Evolutionary conservation across 805 yeast species (phyloP), one percentile per base, ranked within the genome.

Genomic region (Candida morakotiae): DNA sequence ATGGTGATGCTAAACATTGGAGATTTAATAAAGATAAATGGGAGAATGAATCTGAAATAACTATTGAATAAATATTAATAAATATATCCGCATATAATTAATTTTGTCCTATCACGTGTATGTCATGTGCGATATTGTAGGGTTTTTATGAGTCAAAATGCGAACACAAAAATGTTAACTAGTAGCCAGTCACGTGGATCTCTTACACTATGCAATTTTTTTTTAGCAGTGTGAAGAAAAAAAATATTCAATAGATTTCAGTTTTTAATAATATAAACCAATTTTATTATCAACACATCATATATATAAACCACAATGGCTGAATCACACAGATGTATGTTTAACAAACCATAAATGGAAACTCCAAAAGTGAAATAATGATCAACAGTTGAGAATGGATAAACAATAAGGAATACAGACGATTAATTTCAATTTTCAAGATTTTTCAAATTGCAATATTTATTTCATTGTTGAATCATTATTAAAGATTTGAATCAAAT

Each of bases 241-340:
- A 32, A 32, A 32, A 32, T 21, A 32, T 16, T 18, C 18, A 13
- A 14, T 32, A 11, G 22, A 32, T 23, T 23, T 32, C 35, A 23
- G 35, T 32, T 32, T 32, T 30, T 30, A 30, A 32, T 31, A 24
- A 24, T 26, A 26, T 26, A 32, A 18, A 5, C 23, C 6, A 32
- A 22, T 28, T 32, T 17, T 32, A 32, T 30, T 32, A 32, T 32
- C 23, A 32, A 32, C 21, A 30, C 15, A 30, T 19, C 35, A 32
- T 13, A 44, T 43, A 35, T n/a, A n/a, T n/a, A n/a, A n/a, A n/a
- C n/a, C 55, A 78, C 70, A 74, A 87, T 87, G 95, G 88, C 95
- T 78, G 95, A 86, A 80, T 83, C 95, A 69, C 95, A 87, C 78
- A 87, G 96, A 87, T 83, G 95, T 86, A 87, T 73, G 95, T 85